A percentile compares a stretch with the other conserved stretches of the same genome.
Evolutionary conservation across 2,329 filamentous ascomycete genomes (phyloP).

Genomic region (Penicillium sp.): DNA sequence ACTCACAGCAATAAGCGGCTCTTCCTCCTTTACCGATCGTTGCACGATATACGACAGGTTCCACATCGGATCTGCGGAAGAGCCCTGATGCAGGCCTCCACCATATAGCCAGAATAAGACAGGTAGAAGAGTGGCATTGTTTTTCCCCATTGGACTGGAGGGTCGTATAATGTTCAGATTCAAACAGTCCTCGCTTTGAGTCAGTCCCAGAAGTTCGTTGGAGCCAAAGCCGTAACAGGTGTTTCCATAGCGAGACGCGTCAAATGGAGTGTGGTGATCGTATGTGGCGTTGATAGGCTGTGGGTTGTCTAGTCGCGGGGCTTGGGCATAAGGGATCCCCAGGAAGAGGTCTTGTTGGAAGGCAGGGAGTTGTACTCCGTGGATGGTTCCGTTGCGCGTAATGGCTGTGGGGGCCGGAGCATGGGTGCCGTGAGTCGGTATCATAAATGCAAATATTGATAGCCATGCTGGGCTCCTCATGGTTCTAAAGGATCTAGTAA

Average conservation of each 20-base stretch:
- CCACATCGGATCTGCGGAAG: slow-evolving; percentile 9
- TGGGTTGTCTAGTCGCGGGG: slow-evolving; percentile 12
- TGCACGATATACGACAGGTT: slow-evolving; percentile 12
- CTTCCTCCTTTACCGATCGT: slow-evolving; percentile 1
- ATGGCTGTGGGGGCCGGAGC: background rate
- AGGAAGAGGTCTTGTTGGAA: slow-evolving; percentile 25
- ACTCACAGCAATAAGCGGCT: slow-evolving; percentile 39
- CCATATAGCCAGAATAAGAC: slow-evolving; percentile 18
- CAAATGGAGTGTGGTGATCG: slow-evolving; percentile 24
- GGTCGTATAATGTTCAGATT: too few relatives aligned
- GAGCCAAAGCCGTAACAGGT: background rate
- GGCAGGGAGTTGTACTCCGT: slow-evolving; percentile 9
- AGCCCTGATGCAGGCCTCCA: slow-evolving; percentile 15
- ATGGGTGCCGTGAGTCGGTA: too few relatives aligned
- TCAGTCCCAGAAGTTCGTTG: background rate
- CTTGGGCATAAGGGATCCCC: slow-evolving; percentile 23
- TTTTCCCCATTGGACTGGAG: too few relatives aligned
- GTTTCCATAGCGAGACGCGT: slow-evolving; percentile 16
- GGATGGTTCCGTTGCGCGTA: slow-evolving; percentile 17
- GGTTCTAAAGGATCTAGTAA: too few relatives aligned
- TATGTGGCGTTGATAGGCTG: slow-evolving; percentile 16
- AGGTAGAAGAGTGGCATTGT: background rate
- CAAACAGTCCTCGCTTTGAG: too few relatives aligned
- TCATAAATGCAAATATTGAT: too few relatives aligned
- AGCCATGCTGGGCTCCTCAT: too few relatives aligned